A percentile compares a stretch with the other conserved stretches of the same genome.
Conservation (phyloP, 2,329 filamentous ascomycete genomes). For the Cucurbitaria berberidis region DNA sequence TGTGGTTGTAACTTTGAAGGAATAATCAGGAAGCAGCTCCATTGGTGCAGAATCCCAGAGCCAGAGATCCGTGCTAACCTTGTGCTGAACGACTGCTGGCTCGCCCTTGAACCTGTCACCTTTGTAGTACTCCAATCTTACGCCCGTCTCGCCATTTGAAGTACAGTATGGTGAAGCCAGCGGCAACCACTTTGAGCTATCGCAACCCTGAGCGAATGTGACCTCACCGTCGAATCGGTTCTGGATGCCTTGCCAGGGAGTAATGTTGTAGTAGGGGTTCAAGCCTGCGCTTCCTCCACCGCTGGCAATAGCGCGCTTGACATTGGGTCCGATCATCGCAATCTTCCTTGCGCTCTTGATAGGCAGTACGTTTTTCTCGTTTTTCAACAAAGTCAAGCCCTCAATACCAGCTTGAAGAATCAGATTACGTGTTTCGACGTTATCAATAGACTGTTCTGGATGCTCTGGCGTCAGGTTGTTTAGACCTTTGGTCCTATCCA, state of each 20-base stretch:
- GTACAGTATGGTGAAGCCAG: constrained; percentile 66
- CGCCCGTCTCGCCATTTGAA: constrained; percentile 64
- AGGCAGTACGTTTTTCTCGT: constrained; percentile 64
- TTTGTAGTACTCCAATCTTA: constrained; percentile 68
- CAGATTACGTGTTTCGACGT: constrained; percentile 61
- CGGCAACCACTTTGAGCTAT: constrained; percentile 70
- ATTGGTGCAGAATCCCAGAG: constrained; percentile 72
- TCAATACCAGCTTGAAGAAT: constrained; percentile 68
- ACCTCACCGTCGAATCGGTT: constrained; percentile 62
- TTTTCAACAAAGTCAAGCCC: constrained; percentile 69
- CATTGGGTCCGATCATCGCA: constrained; percentile 71
- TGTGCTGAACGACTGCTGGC: constrained; percentile 63
- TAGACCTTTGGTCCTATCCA: constrained; percentile 66
- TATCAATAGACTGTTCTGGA: constrained; percentile 62
- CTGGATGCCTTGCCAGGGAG: constrained; percentile 68
- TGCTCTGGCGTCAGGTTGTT: constrained; percentile 63
- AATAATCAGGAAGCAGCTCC: constrained; percentile 68
- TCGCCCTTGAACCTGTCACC: constrained; percentile 68
- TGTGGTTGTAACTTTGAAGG: constrained; percentile 66
- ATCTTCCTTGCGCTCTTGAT: constrained; percentile 64
- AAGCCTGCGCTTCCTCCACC: constrained; percentile 72
- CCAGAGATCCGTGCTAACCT: constrained; percentile 70
- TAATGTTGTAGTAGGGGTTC: constrained; percentile 71
- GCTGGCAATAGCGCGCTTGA: constrained; percentile 70
- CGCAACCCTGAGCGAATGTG: constrained; percentile 66